Evolutionary conservation across 1,139 yeast species (phyloP).

Genomic region (Nakaseomyces uthaithaninus): DNA sequence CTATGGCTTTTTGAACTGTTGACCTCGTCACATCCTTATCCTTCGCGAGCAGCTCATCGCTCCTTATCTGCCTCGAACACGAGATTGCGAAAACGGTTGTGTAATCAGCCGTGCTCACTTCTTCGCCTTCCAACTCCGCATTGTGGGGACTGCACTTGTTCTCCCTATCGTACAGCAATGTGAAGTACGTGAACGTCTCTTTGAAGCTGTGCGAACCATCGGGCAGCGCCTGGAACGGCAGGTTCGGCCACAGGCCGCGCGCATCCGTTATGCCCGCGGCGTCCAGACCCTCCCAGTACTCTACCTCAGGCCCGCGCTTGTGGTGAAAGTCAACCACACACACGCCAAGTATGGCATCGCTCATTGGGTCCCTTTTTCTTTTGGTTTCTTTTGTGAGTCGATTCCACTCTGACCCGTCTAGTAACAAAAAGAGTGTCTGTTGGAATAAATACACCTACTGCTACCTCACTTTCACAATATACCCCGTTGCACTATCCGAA

Average conservation of each 20-base stretch:
- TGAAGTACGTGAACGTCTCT: constrained; percentile 88
- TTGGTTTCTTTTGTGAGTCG: no score
- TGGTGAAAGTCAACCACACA: constrained; percentile 93
- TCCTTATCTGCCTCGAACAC: constrained; percentile 76
- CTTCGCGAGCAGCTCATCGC: constrained; percentile 50
- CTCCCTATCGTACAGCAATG: constrained; percentile 64
- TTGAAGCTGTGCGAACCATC: constrained; percentile 92
- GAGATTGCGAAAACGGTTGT: constrained; percentile 88
- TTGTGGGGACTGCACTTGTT: constrained; percentile 28
- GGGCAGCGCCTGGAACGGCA: constrained; percentile 91
- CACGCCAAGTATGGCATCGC: constrained; percentile 57
- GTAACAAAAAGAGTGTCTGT: no score
- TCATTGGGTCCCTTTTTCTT: neutral
- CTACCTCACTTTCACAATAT: no score
- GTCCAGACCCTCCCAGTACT: constrained; percentile 77
- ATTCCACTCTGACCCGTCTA: no score
- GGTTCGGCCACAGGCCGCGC: constrained; percentile 64
- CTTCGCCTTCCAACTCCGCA: constrained; percentile 19
- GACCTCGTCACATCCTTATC: constrained; percentile 74
- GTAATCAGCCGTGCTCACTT: constrained; percentile 35
- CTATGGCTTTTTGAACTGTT: constrained; percentile 85
- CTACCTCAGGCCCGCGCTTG: constrained; percentile 89
- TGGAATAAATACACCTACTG: no score
- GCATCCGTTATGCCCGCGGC: constrained; percentile 32
- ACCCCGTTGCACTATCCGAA: no score